Base-by-base conservation (phyloP, 768 basidiomycete genomes). In the Mycena vitilis region DNA sequence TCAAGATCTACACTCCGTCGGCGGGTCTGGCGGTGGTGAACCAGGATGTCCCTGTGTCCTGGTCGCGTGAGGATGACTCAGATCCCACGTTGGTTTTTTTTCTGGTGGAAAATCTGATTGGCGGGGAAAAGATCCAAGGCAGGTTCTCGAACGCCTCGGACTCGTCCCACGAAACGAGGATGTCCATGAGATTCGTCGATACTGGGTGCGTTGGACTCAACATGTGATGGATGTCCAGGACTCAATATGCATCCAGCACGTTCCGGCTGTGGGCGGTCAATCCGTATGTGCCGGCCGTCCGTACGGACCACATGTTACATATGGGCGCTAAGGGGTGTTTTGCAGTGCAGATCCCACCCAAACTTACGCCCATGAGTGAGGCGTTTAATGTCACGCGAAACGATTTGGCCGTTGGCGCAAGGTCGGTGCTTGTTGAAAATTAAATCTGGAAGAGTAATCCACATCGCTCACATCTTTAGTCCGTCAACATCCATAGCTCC, bases 231-330 rank as follows among this genome's bases (percentile, higher is more conserved):
- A 9, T 5, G 34, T 22, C n/a, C 40, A 5, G 36, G 6, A 16
- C n/a, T 25, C 44, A 11, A 38, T 2, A 7, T 12, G 20, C 9
- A 3, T n/a, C 7, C 42, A 66, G 65, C 1, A 60, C 65, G 7
- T 66, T 66, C 25, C 59, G 59, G 18, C n/a, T 66, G 44, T 60
- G 58, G 65, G 65, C 65, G 8, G 59, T 66, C 23, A 60, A 66
- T 61, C 65, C 65, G 65, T 66, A 55, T 1, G 65, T 6, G 5
- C 7, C 6, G 4, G 6, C 34, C 13, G 10, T n/a, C 10, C n/a
- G n/a, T n/a, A n/a, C n/a, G n/a, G n/a, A n/a, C n/a, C 5, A 11
- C 22, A 11, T 16, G 23, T 22, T 59, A 13, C 23, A n/a, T 8
- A 15, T 10, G 20, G 22, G 5, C 5, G 30, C 22, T 59, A 0